Evolutionary conservation across 2,329 filamentous ascomycete species (phyloP).

Genomic region (Sphaerostilbella broomeana): DNA sequence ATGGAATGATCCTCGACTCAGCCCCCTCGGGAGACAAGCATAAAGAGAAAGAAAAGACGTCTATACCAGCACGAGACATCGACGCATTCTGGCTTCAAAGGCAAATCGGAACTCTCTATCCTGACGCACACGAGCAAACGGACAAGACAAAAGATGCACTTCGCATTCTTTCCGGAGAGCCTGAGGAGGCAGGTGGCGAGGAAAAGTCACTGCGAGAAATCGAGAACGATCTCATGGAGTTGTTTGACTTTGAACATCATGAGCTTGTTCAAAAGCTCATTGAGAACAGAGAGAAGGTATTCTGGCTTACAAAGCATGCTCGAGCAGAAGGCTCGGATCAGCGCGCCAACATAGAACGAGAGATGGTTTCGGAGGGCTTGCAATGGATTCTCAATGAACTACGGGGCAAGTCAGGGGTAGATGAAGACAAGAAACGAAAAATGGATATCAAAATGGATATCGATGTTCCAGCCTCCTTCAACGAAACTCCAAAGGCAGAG

Average conservation of each 20-base stretch:
- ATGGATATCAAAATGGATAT: constrained; percentile 96
- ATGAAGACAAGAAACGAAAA: constrained; percentile 55
- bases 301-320: constrained; percentile 88
- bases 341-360: constrained; percentile 70
- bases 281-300: constrained; percentile 84
- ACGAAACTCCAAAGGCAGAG: constrained; percentile 44
- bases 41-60: constrained; percentile 50
- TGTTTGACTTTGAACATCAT: constrained; percentile 95
- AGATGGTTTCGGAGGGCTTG: constrained; percentile 86
- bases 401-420: constrained; percentile 59
- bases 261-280: constrained; percentile 88
- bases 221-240: constrained; percentile 96
- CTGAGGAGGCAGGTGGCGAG: constrained; percentile 64
- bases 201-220: constrained; percentile 86
- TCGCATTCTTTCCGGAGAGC: constrained; percentile 70
- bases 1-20: constrained; percentile 80
- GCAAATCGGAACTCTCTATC: constrained; percentile 80
- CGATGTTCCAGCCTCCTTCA: constrained; percentile 60
- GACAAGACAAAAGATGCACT: constrained; percentile 85
- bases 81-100: constrained; percentile 97
- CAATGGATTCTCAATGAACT: constrained; percentile 84
- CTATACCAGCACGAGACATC: constrained; percentile 78
- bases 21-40: constrained; percentile 40
- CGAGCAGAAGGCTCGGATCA: constrained; percentile 73
- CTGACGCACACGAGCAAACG: constrained; percentile 87